A percentile compares a stretch with the other conserved stretches of the same genome.
These are phyloP conservation scores for Ustilago xerochloae DNA, from an alignment of 1,284 basidiomycete genomes.

Conservation along the genomic window DNA sequence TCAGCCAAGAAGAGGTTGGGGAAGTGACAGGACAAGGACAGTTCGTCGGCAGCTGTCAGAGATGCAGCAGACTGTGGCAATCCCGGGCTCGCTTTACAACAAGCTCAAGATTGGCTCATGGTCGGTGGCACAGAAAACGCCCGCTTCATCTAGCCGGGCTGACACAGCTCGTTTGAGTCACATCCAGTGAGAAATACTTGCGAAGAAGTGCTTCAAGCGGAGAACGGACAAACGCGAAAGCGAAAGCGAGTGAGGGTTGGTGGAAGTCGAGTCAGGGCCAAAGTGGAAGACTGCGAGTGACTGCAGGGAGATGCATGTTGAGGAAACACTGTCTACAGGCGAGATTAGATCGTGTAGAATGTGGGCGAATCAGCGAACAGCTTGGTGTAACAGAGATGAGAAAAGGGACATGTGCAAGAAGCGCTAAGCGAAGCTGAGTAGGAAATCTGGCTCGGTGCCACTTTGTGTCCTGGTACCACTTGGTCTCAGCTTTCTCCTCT, in stretches of 20 bases:
- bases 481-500: neutral
- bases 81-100: neutral
- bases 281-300: neutral
- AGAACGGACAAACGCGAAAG: neutral
- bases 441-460: neutral
- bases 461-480: neutral
- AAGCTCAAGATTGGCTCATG: neutral
- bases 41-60: conserved; percentile 6
- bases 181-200: neutral
- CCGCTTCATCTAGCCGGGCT: neutral
- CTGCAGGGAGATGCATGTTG: neutral
- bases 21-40: neutral
- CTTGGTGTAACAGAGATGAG: neutral
- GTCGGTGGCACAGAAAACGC: neutral
- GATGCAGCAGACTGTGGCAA: conserved; percentile 5
- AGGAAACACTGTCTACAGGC: neutral
- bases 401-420: neutral
- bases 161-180: neutral
- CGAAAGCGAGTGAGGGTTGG: conserved; percentile 25
- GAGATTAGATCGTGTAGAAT: neutral
- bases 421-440: conserved; percentile 9
- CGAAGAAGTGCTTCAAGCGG: neutral
- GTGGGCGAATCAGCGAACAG: neutral
- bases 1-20: neutral
- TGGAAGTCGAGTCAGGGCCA: conserved; percentile 30